Conservation (phyloP, 257 asterid genomes). For the Jacaranda copaia region DNA sequence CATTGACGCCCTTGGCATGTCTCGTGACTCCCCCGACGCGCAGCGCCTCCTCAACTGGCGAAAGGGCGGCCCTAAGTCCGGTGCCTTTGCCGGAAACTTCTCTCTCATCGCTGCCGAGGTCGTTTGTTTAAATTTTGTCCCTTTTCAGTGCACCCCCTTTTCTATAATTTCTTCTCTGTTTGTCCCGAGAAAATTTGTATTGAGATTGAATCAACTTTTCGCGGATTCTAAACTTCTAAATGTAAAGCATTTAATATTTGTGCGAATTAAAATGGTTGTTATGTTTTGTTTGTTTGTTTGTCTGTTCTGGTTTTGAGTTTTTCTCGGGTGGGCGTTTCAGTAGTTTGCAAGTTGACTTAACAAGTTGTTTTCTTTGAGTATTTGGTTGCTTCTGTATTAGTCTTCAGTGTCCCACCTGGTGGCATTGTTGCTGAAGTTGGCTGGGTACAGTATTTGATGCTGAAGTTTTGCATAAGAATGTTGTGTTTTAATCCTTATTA, state of each 20-base stretch:
- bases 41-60: slow-evolving; percentile 92
- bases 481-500: not conserved
- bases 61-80: slow-evolving; percentile 86
- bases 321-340: too few relatives aligned
- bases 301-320: too few relatives aligned
- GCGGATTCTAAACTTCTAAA: not conserved
- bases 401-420: not conserved
- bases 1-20: slow-evolving; percentile 87
- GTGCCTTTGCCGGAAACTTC: slow-evolving; percentile 82
- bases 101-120: slow-evolving; percentile 84
- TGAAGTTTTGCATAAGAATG: not conserved
- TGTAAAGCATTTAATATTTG: not conserved
- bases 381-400: not conserved
- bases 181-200: too few relatives aligned
- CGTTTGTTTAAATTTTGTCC: not conserved
- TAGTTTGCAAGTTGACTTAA: not conserved
- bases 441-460: not conserved
- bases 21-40: slow-evolving; percentile 92
- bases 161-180: not conserved
- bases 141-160: not conserved
- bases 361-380: not conserved
- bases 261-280: not conserved
- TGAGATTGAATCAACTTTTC: slow-evolving; percentile 1
- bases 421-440: not conserved
- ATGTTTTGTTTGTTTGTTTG: not conserved